Evolutionary conservation across 2,329 filamentous ascomycete genomes (phyloP).

Genomic region (Botrytis medusae): DNA sequence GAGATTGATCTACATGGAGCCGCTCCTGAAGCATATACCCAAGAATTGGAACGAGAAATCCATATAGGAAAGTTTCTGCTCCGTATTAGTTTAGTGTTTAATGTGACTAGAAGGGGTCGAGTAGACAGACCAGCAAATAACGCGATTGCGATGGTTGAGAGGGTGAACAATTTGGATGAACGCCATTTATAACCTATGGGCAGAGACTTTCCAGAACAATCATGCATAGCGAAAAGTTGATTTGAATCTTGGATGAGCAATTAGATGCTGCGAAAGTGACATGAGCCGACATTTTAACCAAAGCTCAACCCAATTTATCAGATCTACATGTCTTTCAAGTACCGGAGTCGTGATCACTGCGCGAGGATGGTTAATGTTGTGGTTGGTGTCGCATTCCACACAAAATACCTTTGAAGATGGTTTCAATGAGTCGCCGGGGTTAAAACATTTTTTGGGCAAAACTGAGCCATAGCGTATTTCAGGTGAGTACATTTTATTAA

Average conservation of each 20-base stretch:
- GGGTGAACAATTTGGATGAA: not conserved
- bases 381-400: not conserved
- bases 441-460: not conserved
- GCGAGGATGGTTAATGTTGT: not conserved
- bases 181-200: constrained; percentile 8
- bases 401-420: not conserved
- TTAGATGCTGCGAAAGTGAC: not conserved
- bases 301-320: not conserved
- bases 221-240: not conserved
- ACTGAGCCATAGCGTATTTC: not conserved
- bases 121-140: constrained; percentile 4
- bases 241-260: not conserved
- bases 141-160: not conserved
- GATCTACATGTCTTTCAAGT: not conserved
- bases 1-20: not conserved
- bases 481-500: not conserved
- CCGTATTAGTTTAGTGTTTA: not conserved
- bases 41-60: not conserved
- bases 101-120: not conserved
- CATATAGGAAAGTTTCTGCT: constrained; percentile 10
- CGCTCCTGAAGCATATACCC: constrained; percentile 2
- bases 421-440: not conserved
- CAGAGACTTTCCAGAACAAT: not conserved
- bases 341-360: not conserved
- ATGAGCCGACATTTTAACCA: not conserved